Evolutionary conservation across 331 rosid genomes (phyloP).

Genomic region (Cydonia oblonga): DNA sequence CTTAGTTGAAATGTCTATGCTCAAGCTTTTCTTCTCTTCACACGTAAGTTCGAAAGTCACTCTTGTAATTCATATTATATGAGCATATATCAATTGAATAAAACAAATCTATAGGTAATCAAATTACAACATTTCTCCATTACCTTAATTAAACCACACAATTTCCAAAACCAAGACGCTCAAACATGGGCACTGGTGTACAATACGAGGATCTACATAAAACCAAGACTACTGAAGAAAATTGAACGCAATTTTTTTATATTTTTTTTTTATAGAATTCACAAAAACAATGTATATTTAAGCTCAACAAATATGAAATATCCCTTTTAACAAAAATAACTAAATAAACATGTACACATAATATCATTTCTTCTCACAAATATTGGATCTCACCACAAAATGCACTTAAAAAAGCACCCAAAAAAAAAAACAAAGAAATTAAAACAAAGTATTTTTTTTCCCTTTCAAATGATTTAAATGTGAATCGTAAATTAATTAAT

Average conservation of each 20-base stretch:
- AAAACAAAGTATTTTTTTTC: background rate
- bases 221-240: background rate
- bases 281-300: background rate
- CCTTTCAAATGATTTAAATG: background rate
- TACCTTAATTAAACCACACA: background rate
- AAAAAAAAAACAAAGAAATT: background rate
- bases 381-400: background rate
- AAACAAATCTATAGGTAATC: background rate
- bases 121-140: background rate
- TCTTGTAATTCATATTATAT: background rate
- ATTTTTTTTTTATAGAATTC: background rate
- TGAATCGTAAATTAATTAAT: background rate
- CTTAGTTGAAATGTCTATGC: no score
- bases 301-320: background rate
- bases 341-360: slow-evolving; percentile 2
- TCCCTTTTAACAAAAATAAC: background rate
- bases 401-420: background rate
- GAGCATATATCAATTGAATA: no score
- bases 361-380: background rate
- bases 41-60: background rate
- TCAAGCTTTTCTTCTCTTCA: background rate
- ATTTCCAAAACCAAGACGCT: background rate
- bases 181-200: no score
- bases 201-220: background rate
- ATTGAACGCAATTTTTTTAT: background rate